Percentiles rank a stretch among this genome's conserved stretches.
phyloP scores from a whole-genome alignment of 495 filamentous ascomycete species.

The Tuber brumale region DNA sequence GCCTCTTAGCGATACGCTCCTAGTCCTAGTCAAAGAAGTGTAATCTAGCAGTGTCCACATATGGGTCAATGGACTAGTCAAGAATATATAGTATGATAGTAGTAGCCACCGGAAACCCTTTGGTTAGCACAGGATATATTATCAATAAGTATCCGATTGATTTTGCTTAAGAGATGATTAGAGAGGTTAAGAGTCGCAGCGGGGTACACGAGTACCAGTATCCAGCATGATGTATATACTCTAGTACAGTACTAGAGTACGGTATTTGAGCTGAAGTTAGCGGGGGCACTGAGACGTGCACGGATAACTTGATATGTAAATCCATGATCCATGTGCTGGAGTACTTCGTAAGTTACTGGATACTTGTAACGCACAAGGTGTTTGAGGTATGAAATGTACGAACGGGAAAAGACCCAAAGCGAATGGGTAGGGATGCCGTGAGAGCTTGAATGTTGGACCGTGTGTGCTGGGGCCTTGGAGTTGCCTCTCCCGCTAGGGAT shows the following conservation, averaged over 20 bases:
- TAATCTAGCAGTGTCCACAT: neutral
- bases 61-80: neutral
- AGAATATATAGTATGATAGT: neutral
- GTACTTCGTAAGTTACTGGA: neutral
- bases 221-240: neutral
- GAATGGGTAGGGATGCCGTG: neutral
- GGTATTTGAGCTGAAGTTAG: too few species aligned
- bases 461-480: too few species aligned
- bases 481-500: too few species aligned
- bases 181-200: neutral
- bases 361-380: neutral
- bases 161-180: neutral
- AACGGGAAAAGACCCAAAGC: neutral
- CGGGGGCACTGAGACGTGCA: too few species aligned
- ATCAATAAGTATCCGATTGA: neutral
- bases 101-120: neutral
- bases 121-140: neutral
- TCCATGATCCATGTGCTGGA: too few species aligned
- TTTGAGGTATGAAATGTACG: neutral
- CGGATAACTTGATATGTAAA: too few species aligned
- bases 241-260: too few species aligned
- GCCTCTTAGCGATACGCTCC: neutral
- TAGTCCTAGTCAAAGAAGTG: neutral
- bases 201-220: neutral
- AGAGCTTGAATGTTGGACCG: too few species aligned